Percentiles rank a stretch among this genome's conserved stretches.
Conservation (phyloP, 441 rosid genomes). For the Biscutella auriculata region DNA sequence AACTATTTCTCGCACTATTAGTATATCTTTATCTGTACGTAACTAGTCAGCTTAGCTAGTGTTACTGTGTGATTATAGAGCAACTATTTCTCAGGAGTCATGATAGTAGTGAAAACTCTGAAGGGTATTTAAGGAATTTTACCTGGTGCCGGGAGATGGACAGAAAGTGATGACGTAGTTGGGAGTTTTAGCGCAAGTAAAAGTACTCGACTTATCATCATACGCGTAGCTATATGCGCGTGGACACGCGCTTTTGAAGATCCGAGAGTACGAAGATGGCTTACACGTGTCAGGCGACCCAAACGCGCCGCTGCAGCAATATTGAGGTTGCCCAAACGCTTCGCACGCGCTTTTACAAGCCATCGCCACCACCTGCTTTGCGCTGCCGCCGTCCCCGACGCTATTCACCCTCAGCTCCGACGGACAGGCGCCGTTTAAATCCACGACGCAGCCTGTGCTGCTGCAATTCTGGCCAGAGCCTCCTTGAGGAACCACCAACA, state of each 20-base stretch:
- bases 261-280: constrained; percentile 53
- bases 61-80: background rate
- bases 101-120: no score
- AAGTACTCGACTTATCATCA: constrained; percentile 71
- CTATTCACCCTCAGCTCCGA: constrained; percentile 49
- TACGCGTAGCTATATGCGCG: constrained; percentile 86
- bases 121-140: background rate
- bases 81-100: no score
- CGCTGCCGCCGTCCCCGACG: constrained; percentile 15
- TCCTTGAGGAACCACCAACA: constrained; percentile 59
- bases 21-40: background rate
- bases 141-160: constrained; percentile 67
- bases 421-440: constrained; percentile 61
- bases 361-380: constrained; percentile 23
- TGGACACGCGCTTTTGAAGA: constrained; percentile 70
- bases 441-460: constrained; percentile 48
- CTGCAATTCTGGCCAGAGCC: constrained; percentile 50
- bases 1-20: no score
- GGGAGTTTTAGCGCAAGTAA: constrained; percentile 58
- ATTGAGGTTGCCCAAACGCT: constrained; percentile 55
- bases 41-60: background rate
- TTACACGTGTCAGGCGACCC: constrained; percentile 57
- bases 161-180: constrained; percentile 71
- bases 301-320: constrained; percentile 74
- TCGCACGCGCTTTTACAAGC: constrained; percentile 87